These are phyloP conservation scores for Plenodomus biglobosus DNA, from an alignment of 2,329 filamentous ascomycete genomes.

Conservation along the genomic window DNA sequence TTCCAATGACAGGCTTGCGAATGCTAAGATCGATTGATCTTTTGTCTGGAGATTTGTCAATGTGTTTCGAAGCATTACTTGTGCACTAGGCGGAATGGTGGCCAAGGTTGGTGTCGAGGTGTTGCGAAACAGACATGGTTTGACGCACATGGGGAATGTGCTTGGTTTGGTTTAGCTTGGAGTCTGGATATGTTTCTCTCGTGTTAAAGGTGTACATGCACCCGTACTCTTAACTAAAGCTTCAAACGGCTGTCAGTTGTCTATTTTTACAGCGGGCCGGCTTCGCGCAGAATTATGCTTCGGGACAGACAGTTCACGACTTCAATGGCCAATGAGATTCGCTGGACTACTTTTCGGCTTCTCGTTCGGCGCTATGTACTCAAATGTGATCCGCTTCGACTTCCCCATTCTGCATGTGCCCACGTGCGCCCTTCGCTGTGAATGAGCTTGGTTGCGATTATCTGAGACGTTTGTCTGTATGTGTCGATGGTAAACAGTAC, in stretches of 20 bases:
- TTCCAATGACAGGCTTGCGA: slow-evolving; percentile 66
- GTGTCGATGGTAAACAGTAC: background rate
- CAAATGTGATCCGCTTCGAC: too few relatives aligned
- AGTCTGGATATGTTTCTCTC: slow-evolving; percentile 24
- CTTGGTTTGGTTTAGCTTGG: slow-evolving; percentile 23
- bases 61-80: slow-evolving; percentile 17
- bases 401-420: background rate
- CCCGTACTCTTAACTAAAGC: slow-evolving; percentile 13
- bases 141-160: slow-evolving; percentile 20
- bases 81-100: background rate
- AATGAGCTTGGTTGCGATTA: background rate
- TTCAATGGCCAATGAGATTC: background rate
- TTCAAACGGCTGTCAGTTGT: slow-evolving; percentile 12
- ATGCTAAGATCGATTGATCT: slow-evolving; percentile 70
- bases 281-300: slow-evolving; percentile 20
- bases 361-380: background rate
- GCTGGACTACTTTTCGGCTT: slow-evolving; percentile 7
- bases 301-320: slow-evolving; percentile 12
- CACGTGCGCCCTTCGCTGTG: background rate
- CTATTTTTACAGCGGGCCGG: slow-evolving; percentile 11
- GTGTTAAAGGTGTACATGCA: slow-evolving; percentile 1
- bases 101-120: slow-evolving; percentile 13
- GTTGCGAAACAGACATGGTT: slow-evolving; percentile 40
- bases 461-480: background rate
- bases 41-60: slow-evolving; percentile 40